Base-by-base conservation (phyloP, 805 yeast species). In the Saturnispora sekii region DNA sequence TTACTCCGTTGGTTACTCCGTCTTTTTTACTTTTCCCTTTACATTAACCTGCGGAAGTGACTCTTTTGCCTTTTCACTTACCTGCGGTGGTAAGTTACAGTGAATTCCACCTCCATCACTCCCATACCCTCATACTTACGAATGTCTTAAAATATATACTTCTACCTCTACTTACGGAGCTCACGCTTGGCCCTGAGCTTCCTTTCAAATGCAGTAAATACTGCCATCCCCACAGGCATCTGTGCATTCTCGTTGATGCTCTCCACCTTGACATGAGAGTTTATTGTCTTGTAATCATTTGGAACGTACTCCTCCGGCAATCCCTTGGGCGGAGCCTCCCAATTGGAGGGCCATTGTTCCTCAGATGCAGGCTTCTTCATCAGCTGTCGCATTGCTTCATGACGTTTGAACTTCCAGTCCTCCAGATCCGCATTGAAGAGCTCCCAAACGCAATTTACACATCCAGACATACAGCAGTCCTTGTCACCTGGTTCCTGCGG, bases 401-500 rank as follows among this genome's bases (percentile, higher is more conserved):
- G 64, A 15, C 95, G 67, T 55, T 69, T 63, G 1, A 50, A 58
- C 55, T 79, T 77, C 96, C 96, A 93, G 31, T 86, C 86, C 50
- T 77, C 80, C 41, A 89, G 56, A 59, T 93, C 97, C 43, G 90
- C 97, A 52, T 83, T 81, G 60, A 77, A 90, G 44, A 85, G 66
- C 55, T 89, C 96, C 97, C 97, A 93, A 2, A 90, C 97, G 62
- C 98, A 90, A 63, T 90, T 88, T 29, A 86, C 79, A 62, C 98
- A 90, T 1, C 98, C 98, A 47, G 93, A 81, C 95, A 88, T 88
- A 63, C 98, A 90, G 62, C 98, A 90, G 61, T 90, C 88, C 29
- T 38, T 43, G 5, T 28, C 38, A 54, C 89, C 95, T 1, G 97
- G 97, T 53, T 86, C 96, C 4, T 65, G 68, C 0, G 98, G 97